Base-by-base conservation (phyloP, 257 asterid species). In the Striga asiatica region DNA sequence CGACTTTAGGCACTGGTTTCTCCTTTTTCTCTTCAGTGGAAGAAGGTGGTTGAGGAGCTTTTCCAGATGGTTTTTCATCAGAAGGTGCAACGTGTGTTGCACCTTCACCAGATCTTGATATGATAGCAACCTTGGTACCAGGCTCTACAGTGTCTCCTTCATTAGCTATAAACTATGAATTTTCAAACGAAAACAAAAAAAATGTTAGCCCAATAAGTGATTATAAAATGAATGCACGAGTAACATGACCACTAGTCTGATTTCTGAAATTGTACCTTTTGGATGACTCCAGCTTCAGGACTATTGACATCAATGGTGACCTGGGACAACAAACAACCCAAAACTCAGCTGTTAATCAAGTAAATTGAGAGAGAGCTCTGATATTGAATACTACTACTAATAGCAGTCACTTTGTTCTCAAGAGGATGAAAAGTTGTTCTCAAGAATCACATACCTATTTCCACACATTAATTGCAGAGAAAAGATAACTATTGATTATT, bases 111-210 rank as follows among this genome's bases (percentile, higher is more conserved):
- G 97, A 84, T 72, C 76, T 92, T 60, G 98, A 82, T 69, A 88
- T 92, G 65, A 92, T 69, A 12, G 95, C 99, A 43, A 92, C 74
- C 78, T 79, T 81, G 48, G 85, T 73, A 54, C 97, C 98, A 62
- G 97, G 98, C 65, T 82, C 97, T 50, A 92, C 94, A 2, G 91
- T 92, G 56, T 92, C 97, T 25, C 98, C 98, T 75, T 92, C 97
- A 70, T 82, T 84, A 56, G 94, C 95, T 46, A 82, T 55, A 65
- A 82, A 75, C 98, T 92, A 71, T n/a, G 43, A 48, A 37, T 19
- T 25, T 45, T 9, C 56, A 58, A 21, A 42, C 17, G 23, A 31
- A 32, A 58, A 42, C 1, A 2, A 47, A 46, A 43, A 38, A 50
- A 12, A 41, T n/a, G n/a, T 54, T 32, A 74, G 56, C 49, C 12